Base-by-base conservation (phyloP, 495 filamentous ascomycete species). In the Aspergillus olivimuriae region DNA sequence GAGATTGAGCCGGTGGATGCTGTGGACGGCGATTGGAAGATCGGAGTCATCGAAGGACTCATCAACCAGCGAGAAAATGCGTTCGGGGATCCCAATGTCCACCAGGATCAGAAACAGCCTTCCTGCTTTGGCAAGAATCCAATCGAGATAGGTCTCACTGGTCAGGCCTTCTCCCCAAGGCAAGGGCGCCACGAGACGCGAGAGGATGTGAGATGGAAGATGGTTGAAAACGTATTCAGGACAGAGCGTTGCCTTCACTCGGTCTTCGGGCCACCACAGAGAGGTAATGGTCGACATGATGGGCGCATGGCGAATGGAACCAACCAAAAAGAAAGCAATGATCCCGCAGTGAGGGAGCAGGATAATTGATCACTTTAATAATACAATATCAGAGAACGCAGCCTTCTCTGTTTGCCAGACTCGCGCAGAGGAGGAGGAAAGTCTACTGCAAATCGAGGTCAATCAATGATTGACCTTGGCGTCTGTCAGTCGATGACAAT, bases 121-220 rank as follows among this genome's bases (percentile, higher is more conserved):
- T 49, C 77, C 83, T 3, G 87, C 83, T 52, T 82, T 84, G 47
- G 83, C 67, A 39, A 94, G 69, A 46, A 97, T 94, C 86, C 87
- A 94, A 51, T 95, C 90, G 63, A 87, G 81, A 56, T 95, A 97
- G 1, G 88, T 94, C 50, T 87, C 83, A 53, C 88, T 86, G 1
- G 89, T 95, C 50, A 96, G 62, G 10, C 83, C 86, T 55, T 90
- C 88, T n/a, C 88, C 89, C 65, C 92, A 95, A 14, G 75, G 75
- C 26, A 90, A 65, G 0, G 81, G 80, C 34, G 74, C 69, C 55
- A 92, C 81, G 12, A 96, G 69, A 19, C 74, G 73, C 22, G 75
- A 62, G 44, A 82, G 73, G 58, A 83, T 78, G 11, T 81, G 73
- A 10, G 79, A 75, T n/a, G 75, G 69, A 15, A 88, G 71, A 41